A percentile compares a stretch with the other conserved stretches of the same genome.
Conservation (phyloP, 345 rosid genomes). For the Orychophragmus violaceus region DNA sequence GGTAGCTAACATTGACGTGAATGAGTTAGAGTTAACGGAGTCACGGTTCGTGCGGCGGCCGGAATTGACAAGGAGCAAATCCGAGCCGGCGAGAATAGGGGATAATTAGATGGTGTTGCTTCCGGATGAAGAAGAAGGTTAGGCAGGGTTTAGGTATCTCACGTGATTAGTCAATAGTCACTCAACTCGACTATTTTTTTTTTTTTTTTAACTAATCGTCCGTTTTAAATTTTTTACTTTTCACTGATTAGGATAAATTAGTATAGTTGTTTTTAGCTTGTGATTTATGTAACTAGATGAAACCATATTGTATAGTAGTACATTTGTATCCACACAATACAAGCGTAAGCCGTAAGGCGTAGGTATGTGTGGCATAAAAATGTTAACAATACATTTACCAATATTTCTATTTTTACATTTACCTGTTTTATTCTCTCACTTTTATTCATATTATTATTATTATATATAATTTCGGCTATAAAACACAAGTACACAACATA, state of each 20-base stretch:
- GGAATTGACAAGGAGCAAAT: slow-evolving; percentile 66
- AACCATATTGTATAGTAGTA: slow-evolving; percentile 22
- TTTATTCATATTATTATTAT: too few relatives aligned
- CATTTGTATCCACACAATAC: slow-evolving; percentile 19
- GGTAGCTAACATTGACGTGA: slow-evolving; percentile 10
- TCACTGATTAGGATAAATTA: not conserved
- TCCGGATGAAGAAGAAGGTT: slow-evolving; percentile 52
- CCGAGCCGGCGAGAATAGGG: slow-evolving; percentile 76
- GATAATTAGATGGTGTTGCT: too few relatives aligned
- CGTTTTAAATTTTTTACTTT: too few relatives aligned
- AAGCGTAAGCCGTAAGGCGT: not conserved
- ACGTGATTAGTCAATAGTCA: slow-evolving; percentile 30
- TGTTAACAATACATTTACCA: not conserved
- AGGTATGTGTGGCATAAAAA: not conserved
- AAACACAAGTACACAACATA: slow-evolving; percentile 11
- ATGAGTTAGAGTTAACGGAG: slow-evolving; percentile 24
- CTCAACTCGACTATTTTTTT: slow-evolving; percentile 8
- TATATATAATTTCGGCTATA: not conserved
- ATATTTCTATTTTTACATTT: not conserved
- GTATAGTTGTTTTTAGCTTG: too few relatives aligned
- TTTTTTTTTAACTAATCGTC: slow-evolving; percentile 10
- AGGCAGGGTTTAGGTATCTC: slow-evolving; percentile 31
- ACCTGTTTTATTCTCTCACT: too few relatives aligned
- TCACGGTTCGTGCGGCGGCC: slow-evolving; percentile 21
- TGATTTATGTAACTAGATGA: slow-evolving; percentile 9